Percentiles rank a stretch among this genome's conserved stretches.
Conservation (phyloP, 2,329 filamentous ascomycete genomes). For the Cytospora paraplurivora region DNA sequence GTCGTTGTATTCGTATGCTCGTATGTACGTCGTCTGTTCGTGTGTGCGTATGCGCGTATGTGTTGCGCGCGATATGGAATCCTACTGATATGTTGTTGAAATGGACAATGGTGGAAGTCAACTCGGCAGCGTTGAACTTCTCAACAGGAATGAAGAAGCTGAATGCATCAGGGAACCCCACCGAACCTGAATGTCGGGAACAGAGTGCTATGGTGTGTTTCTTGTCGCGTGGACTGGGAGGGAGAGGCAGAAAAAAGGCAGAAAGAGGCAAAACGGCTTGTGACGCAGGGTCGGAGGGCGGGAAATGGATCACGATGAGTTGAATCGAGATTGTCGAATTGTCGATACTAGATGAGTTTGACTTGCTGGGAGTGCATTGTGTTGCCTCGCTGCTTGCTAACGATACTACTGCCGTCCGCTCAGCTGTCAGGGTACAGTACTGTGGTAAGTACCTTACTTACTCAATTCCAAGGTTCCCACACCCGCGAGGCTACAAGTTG, state of each 20-base stretch:
- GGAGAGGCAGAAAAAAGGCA: neutral
- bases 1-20: neutral
- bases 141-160: neutral
- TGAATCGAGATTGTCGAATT: slow-evolving; percentile 21
- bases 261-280: neutral
- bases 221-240: slow-evolving; percentile 2
- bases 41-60: no score
- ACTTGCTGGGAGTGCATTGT: neutral
- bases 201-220: slow-evolving; percentile 3
- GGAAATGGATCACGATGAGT: slow-evolving; percentile 23
- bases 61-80: no score
- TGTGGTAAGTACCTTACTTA: neutral
- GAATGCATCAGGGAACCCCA: neutral
- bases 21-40: neutral
- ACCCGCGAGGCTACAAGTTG: neutral
- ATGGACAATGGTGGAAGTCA: neutral
- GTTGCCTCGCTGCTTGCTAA: slow-evolving; percentile 6
- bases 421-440: neutral
- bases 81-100: no score
- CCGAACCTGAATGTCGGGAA: neutral
- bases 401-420: neutral
- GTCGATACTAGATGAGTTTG: neutral
- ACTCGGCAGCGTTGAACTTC: neutral
- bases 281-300: slow-evolving; percentile 17
- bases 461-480: neutral